Evolutionary conservation across 768 basidiomycete genomes (phyloP), one percentile per base, ranked within the genome.

Genomic region (Lepiota venenata): DNA sequence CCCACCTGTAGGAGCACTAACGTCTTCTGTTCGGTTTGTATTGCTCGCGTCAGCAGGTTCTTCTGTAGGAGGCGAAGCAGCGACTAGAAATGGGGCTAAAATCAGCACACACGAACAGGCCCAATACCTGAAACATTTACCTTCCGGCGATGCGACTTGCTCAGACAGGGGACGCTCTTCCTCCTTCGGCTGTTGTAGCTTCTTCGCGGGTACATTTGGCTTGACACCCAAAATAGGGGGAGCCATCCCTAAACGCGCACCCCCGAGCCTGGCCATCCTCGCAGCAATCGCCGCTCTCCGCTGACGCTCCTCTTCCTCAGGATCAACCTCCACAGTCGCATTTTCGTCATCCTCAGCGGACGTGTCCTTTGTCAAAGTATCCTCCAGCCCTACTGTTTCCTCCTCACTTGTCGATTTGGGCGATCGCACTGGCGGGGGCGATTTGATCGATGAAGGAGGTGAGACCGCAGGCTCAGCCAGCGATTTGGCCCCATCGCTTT

Each of bases 191-290:
- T 57, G 42, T 7, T 56, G 50, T 15, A 40, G 49, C 51, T 50
- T 72, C 69, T 52, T 71, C 61, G 32, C 59, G 58, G 50, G 65
- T 64, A 70, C 66, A 18, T 73, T 69, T 50, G 72, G 71, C 56
- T 75, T 32, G 32, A 32, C 75, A 12, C 81, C 84, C 69, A 91
- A 84, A 55, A 86, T 72, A 46, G 89, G 86, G 1, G 87, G 85
- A 1, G 75, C 81, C 87, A 96, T 88, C 3, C 90, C 91, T 20
- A 93, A 74, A 51, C 86, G 75, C 12, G 91, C 82, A 45, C 93
- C 95, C 25, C 95, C 95, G 15, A 98, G 78, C 56, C 88, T 87
- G 39, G 93, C 93, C 92, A 98, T 93, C 43, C 93, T 80, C 20
- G 93, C 93, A 29, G 93, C 92, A 63, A 98, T 86, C 10, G 90